Base-by-base conservation (phyloP, 257 asterid species). In the Ehretia macrophylla region DNA sequence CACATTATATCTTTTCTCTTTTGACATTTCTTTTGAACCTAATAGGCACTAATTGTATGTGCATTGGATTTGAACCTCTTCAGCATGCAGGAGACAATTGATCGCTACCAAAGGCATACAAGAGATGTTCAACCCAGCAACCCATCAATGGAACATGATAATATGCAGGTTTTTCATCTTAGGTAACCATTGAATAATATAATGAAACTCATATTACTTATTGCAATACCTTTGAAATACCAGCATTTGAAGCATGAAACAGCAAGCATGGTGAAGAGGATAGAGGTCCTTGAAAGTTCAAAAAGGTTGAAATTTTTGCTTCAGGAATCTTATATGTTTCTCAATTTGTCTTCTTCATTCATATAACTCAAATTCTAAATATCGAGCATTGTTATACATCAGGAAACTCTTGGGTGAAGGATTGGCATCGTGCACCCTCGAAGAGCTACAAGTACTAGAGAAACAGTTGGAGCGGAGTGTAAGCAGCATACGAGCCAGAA, bases 341-440 rank as follows among this genome's bases (percentile, higher is more conserved):
- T 6, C 27, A 27, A 14, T 17, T 9, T 23, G 14, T 14, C 13
- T 22, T 48, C 14, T 20, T 46, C 3, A 17, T 1, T 17, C 17
- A 27, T 27, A 6, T 27, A 27, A 27, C 35, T 1, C 35, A 3
- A 5, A 35, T 32, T 32, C 20, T 59, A 19, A 11, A 32, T 11
- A 27, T 46, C 0, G 14, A 11, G 38, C 17, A 47, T 16, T 27
- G 12, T 27, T 6, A 27, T 27, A 27, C 14, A 32, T 50, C 65
- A 93, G 99, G 75, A 93, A 76, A 78, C 77, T 89, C 53, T 78
- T 88, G 55, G 99, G 99, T 10, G 97, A 93, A 76, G 82, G 88
- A 20, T 54, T 93, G 51, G 74, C 71, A 17, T 46, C 90, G 8
- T 93, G 95, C 81, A 59, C 60, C 67, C 59, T 82, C 18, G 92